Conservation (phyloP, 2,329 filamentous ascomycete genomes). For the Colletotrichum aenigma region DNA sequence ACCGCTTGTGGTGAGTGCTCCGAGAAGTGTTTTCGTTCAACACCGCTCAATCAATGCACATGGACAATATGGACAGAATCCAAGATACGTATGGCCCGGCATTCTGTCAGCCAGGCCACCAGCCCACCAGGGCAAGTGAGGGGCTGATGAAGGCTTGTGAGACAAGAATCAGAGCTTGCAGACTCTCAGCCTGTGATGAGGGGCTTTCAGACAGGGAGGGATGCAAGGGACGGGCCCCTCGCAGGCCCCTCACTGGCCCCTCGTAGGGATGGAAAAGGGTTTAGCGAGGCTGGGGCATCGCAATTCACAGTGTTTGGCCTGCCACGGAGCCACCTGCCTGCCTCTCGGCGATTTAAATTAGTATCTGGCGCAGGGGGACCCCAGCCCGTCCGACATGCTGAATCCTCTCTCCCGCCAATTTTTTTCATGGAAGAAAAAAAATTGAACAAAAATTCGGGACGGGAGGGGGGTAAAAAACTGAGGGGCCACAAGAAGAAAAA, state of each 20-base stretch:
- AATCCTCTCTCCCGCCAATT: background rate
- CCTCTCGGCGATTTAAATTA: conserved; percentile 19
- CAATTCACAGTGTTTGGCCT: background rate
- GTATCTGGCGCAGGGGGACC: background rate
- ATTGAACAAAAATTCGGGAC: background rate
- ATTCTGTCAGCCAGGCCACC: background rate
- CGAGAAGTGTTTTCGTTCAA: background rate
- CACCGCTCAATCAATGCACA: background rate
- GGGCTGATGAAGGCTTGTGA: background rate
- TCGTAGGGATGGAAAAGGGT: conserved; percentile 7
- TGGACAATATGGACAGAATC: background rate
- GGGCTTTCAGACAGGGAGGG: conserved; percentile 12
- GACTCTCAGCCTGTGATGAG: conserved; percentile 9
- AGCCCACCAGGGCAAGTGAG: background rate
- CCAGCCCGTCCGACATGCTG: conserved; percentile 2
- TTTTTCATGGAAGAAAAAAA: background rate
- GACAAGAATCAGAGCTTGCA: conserved; percentile 1
- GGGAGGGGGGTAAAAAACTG: background rate
- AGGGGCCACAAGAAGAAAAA: background rate
- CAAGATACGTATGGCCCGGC: background rate
- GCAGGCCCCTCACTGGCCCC: background rate
- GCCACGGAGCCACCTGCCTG: conserved; percentile 1
- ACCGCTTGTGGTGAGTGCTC: background rate
- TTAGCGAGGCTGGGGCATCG: conserved; percentile 8
- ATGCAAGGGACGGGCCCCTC: conserved; percentile 16